A percentile compares a stretch with the other conserved stretches of the same genome.
Conservation (phyloP, 805 yeast genomes). For the Blastobotrys terrestris region DNA sequence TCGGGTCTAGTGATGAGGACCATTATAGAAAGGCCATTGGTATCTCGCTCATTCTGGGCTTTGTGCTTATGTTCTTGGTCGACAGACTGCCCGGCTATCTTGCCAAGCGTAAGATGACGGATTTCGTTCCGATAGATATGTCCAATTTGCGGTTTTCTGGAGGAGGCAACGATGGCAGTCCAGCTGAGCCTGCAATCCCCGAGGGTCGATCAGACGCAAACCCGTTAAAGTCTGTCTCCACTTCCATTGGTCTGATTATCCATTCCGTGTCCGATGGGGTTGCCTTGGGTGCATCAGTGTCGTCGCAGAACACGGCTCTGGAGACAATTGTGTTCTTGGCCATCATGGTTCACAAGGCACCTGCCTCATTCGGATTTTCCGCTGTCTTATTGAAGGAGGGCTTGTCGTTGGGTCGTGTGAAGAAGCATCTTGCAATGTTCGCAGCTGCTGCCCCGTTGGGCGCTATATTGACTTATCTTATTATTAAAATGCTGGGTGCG, state of each 20-base stretch:
- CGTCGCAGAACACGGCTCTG: constrained; percentile 34
- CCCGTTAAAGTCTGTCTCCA: constrained; percentile 37
- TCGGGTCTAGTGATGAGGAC: constrained; percentile 12
- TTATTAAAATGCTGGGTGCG: constrained; percentile 26
- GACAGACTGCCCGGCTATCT: constrained; percentile 35
- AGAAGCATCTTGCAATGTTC: constrained; percentile 47
- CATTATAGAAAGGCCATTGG: constrained; percentile 36
- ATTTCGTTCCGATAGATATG: constrained; percentile 21
- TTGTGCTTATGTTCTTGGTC: constrained; percentile 44
- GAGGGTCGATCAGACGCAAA: neutral
- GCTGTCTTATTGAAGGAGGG: constrained; percentile 45
- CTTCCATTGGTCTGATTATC: constrained; percentile 55
- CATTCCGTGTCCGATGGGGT: constrained; percentile 72
- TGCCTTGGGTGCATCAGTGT: constrained; percentile 57
- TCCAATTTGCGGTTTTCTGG: constrained; percentile 21
- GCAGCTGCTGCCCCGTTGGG: constrained; percentile 57
- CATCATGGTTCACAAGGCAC: constrained; percentile 64
- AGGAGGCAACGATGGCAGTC: neutral
- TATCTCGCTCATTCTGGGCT: constrained; percentile 46
- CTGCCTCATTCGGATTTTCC: constrained; percentile 64
- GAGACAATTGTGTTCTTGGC: constrained; percentile 49
- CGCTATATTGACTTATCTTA: constrained; percentile 44
- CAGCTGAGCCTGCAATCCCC: constrained; percentile 3
- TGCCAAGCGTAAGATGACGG: constrained; percentile 3
- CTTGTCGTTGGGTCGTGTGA: constrained; percentile 29